Conservation (phyloP, 2,329 filamentous ascomycete species). For the Clarireedia hainanense region DNA sequence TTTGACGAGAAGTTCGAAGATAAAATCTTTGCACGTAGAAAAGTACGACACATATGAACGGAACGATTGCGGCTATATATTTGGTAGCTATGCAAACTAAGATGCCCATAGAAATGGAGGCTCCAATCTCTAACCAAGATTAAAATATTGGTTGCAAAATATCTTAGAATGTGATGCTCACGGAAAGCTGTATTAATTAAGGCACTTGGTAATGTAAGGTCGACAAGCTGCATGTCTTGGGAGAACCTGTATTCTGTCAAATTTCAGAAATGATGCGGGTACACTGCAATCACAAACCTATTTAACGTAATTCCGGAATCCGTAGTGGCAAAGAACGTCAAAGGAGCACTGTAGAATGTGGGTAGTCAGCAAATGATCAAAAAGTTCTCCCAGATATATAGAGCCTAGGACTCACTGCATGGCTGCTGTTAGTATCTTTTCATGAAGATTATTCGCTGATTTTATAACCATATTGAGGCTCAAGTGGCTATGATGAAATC, state of each 20-base stretch:
- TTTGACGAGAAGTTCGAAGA: conserved; percentile 39
- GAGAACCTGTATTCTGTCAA: not conserved
- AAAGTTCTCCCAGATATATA: not conserved
- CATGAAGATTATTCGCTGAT: conserved; percentile 35
- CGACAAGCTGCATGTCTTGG: conserved; percentile 1
- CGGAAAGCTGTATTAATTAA: conserved; percentile 6
- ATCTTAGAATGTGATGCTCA: conserved; percentile 14
- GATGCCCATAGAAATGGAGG: conserved; percentile 17
- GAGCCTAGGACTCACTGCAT: not conserved
- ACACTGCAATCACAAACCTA: conserved; percentile 11
- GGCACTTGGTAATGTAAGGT: conserved; percentile 1
- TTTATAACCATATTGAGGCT: conserved; percentile 31
- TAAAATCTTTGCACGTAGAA: conserved; percentile 32
- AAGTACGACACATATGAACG: conserved; percentile 1
- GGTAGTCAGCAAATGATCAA: not conserved
- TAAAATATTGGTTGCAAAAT: conserved; percentile 13
- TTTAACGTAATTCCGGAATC: conserved; percentile 18
- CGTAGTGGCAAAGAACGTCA: conserved; percentile 26
- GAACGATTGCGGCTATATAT: conserved; percentile 1
- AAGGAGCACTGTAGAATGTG: conserved; percentile 27
- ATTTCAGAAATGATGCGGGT: not conserved
- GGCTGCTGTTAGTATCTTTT: conserved; percentile 39
- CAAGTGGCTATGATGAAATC: conserved; percentile 28
- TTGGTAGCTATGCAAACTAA: not conserved
- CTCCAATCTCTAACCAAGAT: conserved; percentile 34